A percentile compares a stretch with the other conserved stretches of the same genome.
phyloP scores from a whole-genome alignment of 75 land plant genomes.

The Pinus albicaulis region DNA sequence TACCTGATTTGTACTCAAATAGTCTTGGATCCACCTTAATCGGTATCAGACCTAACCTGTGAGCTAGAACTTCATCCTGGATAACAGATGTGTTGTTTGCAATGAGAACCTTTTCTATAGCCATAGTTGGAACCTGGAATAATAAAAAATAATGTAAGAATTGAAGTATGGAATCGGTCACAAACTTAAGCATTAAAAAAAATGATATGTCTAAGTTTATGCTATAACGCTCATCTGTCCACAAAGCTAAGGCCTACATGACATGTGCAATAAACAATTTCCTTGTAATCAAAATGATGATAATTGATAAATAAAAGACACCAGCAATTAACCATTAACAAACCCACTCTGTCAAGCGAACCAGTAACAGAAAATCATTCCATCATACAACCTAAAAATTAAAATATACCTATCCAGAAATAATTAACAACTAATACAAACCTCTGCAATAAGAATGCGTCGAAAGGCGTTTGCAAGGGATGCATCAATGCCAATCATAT shows the following conservation, averaged over 20 bases:
- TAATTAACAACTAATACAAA: slow-evolving; percentile 7
- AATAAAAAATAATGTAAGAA: not conserved
- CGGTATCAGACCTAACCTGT: slow-evolving; percentile 91
- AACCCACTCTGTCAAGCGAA: not conserved
- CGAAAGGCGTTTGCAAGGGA: slow-evolving; percentile 94
- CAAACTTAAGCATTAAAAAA: too few relatives aligned
- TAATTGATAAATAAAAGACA: not conserved
- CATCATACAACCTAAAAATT: not conserved
- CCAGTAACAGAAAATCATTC: not conserved
- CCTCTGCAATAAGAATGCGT: slow-evolving; percentile 97
- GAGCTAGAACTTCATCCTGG: slow-evolving; percentile 91
- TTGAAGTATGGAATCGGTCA: not conserved
- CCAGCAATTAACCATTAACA: not conserved
- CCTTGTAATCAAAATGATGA: not conserved
- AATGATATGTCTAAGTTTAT: not conserved
- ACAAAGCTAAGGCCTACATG: not conserved
- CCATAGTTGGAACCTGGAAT: slow-evolving; percentile 93
- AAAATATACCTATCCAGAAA: not conserved
- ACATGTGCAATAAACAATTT: not conserved
- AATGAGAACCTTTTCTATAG: slow-evolving; percentile 89
- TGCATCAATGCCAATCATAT: slow-evolving; percentile 95
- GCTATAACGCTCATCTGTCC: not conserved
- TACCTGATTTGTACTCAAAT: slow-evolving; percentile 85
- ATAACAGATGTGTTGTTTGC: slow-evolving; percentile 90
- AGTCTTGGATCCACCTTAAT: slow-evolving; percentile 78